A percentile compares a stretch with the other conserved stretches of the same genome.
These are phyloP conservation scores for Chlamydomonas urium DNA, from an alignment of 139 green algal species.

Conservation along the genomic window DNA sequence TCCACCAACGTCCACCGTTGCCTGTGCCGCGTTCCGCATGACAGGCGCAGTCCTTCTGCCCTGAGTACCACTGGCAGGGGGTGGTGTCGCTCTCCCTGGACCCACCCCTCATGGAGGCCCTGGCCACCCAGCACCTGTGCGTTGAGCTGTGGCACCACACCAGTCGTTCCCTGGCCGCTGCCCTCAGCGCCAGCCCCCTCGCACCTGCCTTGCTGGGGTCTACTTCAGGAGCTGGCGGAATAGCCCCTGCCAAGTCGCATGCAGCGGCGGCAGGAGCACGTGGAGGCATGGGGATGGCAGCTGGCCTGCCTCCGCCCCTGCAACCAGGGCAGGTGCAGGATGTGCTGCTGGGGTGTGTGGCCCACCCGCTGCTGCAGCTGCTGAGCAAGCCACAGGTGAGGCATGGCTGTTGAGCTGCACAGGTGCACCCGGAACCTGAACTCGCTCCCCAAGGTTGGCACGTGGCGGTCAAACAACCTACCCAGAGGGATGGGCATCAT, in stretches of 20 bases:
- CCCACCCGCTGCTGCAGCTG: conserved; percentile 19
- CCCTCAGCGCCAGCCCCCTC: no score
- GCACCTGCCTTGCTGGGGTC: no score
- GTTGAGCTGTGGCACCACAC: conserved; percentile 61
- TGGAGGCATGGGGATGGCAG: no score
- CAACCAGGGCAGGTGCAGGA: conserved; percentile 27
- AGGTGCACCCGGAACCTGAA: no score
- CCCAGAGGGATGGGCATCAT: no score
- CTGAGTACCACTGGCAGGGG: conserved; percentile 34
- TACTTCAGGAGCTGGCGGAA: no score
- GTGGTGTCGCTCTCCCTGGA: conserved; percentile 27
- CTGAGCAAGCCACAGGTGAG: conserved; percentile 38
- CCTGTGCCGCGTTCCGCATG: not conserved
- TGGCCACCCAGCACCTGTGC: conserved; percentile 26
- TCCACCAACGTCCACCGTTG: not conserved
- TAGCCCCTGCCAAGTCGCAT: no score
- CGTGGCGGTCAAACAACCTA: no score
- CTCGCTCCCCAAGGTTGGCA: no score
- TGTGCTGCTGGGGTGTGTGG: conserved; percentile 42
- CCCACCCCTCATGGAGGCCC: conserved; percentile 14
- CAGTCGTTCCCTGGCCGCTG: conserved; percentile 26
- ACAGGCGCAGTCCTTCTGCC: conserved; percentile 59
- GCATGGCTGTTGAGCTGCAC: no score
- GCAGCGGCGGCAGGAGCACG: no score
- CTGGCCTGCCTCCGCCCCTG: no score